Conservation (phyloP, 1,139 yeast genomes). For the Taphrina deformans region DNA sequence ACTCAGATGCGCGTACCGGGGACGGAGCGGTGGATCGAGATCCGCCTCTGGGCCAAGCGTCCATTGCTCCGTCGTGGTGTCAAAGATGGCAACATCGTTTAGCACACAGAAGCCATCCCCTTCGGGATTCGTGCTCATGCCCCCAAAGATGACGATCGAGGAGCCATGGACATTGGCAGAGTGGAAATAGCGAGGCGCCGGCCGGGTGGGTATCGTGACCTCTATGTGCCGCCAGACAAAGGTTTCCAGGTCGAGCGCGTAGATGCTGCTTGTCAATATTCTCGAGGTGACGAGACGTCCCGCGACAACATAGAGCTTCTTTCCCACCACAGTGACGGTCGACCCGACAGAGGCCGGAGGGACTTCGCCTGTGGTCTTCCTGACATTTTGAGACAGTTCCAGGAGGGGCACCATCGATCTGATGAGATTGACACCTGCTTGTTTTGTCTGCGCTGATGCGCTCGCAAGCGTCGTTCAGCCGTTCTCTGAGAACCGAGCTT, state of each 20-base stretch:
- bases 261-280: conserved; percentile 35
- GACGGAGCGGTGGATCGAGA: background rate
- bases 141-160: conserved; percentile 39
- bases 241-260: conserved; percentile 37
- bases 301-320: conserved; percentile 38
- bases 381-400: conserved; percentile 4
- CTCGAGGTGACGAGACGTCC: conserved; percentile 38
- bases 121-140: conserved; percentile 34
- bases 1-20: conserved; percentile 40
- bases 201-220: conserved; percentile 15
- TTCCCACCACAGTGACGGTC: conserved; percentile 35
- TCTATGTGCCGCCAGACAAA: conserved; percentile 37
- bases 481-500: background rate
- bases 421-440: too few species aligned
- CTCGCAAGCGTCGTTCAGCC: background rate
- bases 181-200: conserved; percentile 39
- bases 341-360: conserved; percentile 40
- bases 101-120: conserved; percentile 34
- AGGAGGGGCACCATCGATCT: background rate
- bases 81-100: conserved; percentile 35
- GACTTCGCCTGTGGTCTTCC: conserved; percentile 35
- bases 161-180: conserved; percentile 35
- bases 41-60: background rate
- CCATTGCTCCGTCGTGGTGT: conserved; percentile 34
- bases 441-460: background rate